Conservation (phyloP, 306 rosid genomes). For the Trifolium pratense region DNA sequence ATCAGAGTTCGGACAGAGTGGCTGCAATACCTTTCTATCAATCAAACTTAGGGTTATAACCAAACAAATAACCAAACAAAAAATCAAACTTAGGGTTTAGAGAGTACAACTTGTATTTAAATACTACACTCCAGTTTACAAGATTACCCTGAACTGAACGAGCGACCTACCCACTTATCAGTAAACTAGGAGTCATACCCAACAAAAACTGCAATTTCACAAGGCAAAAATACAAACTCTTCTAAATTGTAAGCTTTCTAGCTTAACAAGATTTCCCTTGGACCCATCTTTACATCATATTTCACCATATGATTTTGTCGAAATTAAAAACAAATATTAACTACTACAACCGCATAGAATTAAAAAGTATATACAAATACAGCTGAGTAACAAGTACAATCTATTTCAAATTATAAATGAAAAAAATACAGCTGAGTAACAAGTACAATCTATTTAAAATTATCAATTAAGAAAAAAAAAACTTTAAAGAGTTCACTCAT, state of each 20-base stretch:
- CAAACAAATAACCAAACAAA: too few relatives aligned
- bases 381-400: slow-evolving; percentile 22
- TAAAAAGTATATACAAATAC: neutral
- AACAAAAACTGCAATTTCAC: neutral
- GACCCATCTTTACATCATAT: neutral
- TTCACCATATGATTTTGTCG: neutral
- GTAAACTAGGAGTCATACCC: too few relatives aligned
- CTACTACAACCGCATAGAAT: slow-evolving; percentile 17
- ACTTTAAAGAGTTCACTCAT: slow-evolving; percentile 22
- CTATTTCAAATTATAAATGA: neutral
- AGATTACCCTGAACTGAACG: too few relatives aligned
- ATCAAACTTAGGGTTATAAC: too few relatives aligned
- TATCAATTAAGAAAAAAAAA: neutral
- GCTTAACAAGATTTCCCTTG: slow-evolving; percentile 22
- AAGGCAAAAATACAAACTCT: slow-evolving; percentile 15
- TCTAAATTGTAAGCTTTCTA: slow-evolving; percentile 11
- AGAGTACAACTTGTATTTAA: too few relatives aligned
- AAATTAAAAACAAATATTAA: slow-evolving; percentile 4
- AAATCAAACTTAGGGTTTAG: too few relatives aligned
- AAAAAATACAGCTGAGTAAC: slow-evolving; percentile 13
- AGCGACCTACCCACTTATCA: too few relatives aligned
- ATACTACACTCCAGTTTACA: too few relatives aligned
- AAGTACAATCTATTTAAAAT: slow-evolving; percentile 20
- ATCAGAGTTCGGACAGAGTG: too few relatives aligned
- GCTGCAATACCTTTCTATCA: too few relatives aligned